A percentile compares a stretch with the other conserved stretches of the same genome.
Conservation (phyloP, 192 early-diverging fungal species). For the Backusella morwellensis region DNA sequence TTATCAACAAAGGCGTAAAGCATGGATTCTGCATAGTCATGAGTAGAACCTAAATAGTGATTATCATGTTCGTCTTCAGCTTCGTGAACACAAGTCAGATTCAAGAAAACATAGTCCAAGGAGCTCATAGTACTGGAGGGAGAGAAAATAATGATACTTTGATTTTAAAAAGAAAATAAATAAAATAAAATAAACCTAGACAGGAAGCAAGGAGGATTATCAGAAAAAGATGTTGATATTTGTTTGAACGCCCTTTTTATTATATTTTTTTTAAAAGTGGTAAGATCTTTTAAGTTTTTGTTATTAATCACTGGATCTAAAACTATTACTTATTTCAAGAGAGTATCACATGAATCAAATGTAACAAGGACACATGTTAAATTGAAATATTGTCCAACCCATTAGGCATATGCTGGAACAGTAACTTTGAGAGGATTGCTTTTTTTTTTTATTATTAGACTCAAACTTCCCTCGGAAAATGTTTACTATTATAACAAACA, state of each 20-base stretch:
- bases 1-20: constrained; percentile 17
- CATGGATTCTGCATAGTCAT: constrained; percentile 8
- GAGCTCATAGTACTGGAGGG: not conserved
- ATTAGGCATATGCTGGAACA: not conserved
- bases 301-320: not conserved
- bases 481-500: constrained; percentile 8
- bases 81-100: not conserved
- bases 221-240: not conserved
- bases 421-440: not conserved
- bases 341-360: not conserved
- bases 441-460: constrained; percentile 8
- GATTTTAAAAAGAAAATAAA: not conserved
- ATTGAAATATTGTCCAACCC: not conserved
- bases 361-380: not conserved
- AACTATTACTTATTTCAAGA: not conserved
- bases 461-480: not conserved
- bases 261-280: not conserved
- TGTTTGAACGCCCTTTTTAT: not conserved
- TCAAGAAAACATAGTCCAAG: not conserved
- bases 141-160: not conserved
- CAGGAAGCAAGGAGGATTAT: not conserved
- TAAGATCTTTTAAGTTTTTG: constrained; percentile 7
- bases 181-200: not conserved
- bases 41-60: not conserved
- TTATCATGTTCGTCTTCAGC: not conserved